Percentiles rank a stretch among this genome's conserved stretches.
These are phyloP conservation scores for Leishmania gerbilli DNA, from an alignment of 208 protist genomes.

Conservation along the genomic window DNA sequence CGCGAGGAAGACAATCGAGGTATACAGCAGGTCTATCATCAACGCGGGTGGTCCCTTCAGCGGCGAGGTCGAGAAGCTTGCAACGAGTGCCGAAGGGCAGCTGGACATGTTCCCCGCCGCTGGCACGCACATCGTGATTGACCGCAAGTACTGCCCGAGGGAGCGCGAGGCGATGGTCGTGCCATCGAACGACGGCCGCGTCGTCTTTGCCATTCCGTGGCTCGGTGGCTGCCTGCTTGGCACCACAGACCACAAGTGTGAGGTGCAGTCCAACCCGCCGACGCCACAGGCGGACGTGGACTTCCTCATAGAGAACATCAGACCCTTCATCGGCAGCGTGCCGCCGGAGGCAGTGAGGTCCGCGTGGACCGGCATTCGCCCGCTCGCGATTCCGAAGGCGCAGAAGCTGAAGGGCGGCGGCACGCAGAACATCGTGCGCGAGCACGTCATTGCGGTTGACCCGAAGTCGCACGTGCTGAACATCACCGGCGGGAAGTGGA, in stretches of 20 bases:
- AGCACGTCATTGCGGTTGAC: conserved; percentile 91
- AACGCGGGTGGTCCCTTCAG: conserved; percentile 93
- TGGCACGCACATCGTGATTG: conserved; percentile 89
- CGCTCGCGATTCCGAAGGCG: conserved; percentile 51
- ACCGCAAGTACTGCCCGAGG: conserved; percentile 75
- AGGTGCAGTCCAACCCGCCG: conserved; percentile 64
- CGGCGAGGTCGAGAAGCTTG: conserved; percentile 82
- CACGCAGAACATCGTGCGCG: conserved; percentile 89
- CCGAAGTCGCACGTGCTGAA: conserved; percentile 70
- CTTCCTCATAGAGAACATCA: conserved; percentile 85
- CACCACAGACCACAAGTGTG: conserved; percentile 89
- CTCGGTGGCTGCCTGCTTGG: conserved; percentile 93
- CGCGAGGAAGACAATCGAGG: conserved; percentile 60
- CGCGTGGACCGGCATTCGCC: conserved; percentile 88
- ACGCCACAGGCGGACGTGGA: conserved; percentile 74
- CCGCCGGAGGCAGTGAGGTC: conserved; percentile 71
- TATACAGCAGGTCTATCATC: conserved; percentile 89
- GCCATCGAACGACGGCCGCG: conserved; percentile 92
- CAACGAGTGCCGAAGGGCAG: conserved; percentile 36
- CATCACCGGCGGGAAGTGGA: conserved; percentile 96
- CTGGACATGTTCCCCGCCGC: conserved; percentile 72
- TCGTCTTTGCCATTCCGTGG: conserved; percentile 95
- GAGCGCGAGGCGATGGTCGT: conserved; percentile 83
- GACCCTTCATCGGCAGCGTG: conserved; percentile 65
- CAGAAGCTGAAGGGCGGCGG: conserved; percentile 20